These are phyloP conservation scores for Bacidia gigantensis DNA, from an alignment of 495 filamentous ascomycete genomes.

Conservation along the genomic window DNA sequence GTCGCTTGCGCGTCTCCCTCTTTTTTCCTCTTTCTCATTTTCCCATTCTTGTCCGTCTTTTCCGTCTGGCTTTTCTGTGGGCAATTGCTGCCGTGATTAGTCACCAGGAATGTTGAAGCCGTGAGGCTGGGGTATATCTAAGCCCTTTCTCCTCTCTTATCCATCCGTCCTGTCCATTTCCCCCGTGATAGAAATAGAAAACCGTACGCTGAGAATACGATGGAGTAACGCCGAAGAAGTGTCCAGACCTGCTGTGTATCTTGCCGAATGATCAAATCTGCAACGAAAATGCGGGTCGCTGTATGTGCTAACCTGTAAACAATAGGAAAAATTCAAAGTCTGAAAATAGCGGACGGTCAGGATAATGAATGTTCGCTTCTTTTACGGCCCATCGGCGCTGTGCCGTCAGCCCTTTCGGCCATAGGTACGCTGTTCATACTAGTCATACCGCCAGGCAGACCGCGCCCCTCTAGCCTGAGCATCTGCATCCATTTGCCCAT, in stretches of 20 bases:
- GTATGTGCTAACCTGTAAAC: conserved; percentile 1
- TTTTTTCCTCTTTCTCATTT: neutral
- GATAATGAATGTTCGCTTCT: conserved; percentile 40
- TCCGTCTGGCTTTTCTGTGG: neutral
- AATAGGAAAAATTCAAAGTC: conserved; percentile 9
- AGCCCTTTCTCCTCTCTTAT: conserved; percentile 6
- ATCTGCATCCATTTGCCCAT: conserved; percentile 81
- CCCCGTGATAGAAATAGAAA: no score
- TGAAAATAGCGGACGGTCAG: conserved; percentile 7
- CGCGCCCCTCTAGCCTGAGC: conserved; percentile 51
- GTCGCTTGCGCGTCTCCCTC: conserved; percentile 2
- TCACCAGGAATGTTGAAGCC: conserved; percentile 7
- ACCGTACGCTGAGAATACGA: no score
- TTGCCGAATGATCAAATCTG: conserved; percentile 6
- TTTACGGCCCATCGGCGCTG: conserved; percentile 32
- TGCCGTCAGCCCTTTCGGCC: conserved; percentile 30
- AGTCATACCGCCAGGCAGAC: conserved; percentile 50
- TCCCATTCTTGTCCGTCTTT: neutral
- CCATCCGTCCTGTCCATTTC: neutral
- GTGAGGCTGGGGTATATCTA: conserved; percentile 26
- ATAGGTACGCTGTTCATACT: conserved; percentile 55
- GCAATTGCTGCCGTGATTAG: neutral
- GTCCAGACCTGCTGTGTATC: neutral
- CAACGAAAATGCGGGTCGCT: neutral
- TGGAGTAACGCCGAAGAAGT: no score